Base-by-base conservation (phyloP, 805 yeast genomes). In the Candida sanyiensis region DNA sequence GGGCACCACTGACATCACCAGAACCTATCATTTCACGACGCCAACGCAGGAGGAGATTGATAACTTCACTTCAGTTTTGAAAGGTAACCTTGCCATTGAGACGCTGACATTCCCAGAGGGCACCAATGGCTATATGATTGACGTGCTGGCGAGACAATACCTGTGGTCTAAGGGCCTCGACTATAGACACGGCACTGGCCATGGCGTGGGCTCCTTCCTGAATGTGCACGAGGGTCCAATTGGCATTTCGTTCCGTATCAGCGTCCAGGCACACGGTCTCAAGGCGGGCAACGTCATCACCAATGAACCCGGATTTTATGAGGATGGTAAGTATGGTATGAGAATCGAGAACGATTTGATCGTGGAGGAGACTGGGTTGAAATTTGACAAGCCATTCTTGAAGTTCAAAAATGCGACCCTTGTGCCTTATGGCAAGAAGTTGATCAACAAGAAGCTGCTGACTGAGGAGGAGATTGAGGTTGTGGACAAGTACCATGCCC, bases 151-250 rank as follows among this genome's bases (percentile, higher is more conserved):
- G 0, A 72, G 98, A 47, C 88, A 82, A 59, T 80, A 75, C 37
- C 64, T 93, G 43, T 84, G 94, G 88, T 67, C 75, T 28, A 69
- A 77, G 37, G 97, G 97, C 0, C 66, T 86, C 35, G 93, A 85
- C 57, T 93, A 84, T 58, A 75, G 80, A 46, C 98, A 93, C 61
- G 97, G 98, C 8, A 87, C 97, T 0, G 96, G 97, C 2, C 98
- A 93, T 61, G 98, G 98, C 5, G 83, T 93, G n/a, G 97, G 96
- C 2, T 72, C 89, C 16, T 90, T 72, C 57, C 75, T 94, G 33
- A 82, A 83, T 58, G 97, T 93, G 13, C 98, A 93, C 58, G 96
- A 94, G 55, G 93, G 94, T 0, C 97, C 97, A 1, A 72, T 90
- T 39, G 95, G 89, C 12, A 77, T 93, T 43, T 85, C 83, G 42